Evolutionary conservation across 2,329 filamentous ascomycete species (phyloP).

Genomic region (Arthrocladium fulminans): DNA sequence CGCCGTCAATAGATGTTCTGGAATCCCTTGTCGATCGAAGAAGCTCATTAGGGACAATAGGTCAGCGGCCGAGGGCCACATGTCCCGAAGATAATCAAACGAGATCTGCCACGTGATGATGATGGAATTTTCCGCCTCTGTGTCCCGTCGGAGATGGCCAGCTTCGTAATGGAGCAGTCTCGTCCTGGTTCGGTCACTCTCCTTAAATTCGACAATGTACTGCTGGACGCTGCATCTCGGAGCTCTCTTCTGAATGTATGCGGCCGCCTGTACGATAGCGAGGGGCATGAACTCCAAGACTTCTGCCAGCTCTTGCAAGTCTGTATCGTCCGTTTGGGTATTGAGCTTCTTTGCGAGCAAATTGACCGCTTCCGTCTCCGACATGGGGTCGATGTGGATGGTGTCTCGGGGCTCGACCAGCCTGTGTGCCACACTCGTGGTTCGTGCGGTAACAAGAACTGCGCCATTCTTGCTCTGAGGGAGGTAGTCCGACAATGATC

Average conservation of each 20-base stretch:
- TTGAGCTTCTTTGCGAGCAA: no score
- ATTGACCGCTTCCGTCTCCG: no score
- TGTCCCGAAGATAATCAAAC: constrained; percentile 25
- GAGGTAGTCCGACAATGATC: constrained; percentile 14
- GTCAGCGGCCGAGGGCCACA: constrained; percentile 15
- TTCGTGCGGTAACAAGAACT: constrained; percentile 28
- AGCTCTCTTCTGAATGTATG: no score
- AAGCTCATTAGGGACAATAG: constrained; percentile 19
- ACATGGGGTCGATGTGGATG: constrained; percentile 18
- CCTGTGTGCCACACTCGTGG: constrained; percentile 14
- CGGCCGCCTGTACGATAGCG: constrained; percentile 25
- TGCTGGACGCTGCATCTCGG: no score
- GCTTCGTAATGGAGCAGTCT: no score
- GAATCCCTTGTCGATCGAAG: constrained; percentile 18
- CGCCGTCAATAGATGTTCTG: no score
- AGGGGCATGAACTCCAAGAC: constrained; percentile 26
- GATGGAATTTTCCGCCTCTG: no score
- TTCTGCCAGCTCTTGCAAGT: constrained; percentile 15
- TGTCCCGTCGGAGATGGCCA: no score
- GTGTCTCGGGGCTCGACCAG: constrained; percentile 19
- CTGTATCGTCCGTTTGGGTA: constrained; percentile 13
- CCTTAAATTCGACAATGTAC: no score
- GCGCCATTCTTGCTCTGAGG: constrained; percentile 15
- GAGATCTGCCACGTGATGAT: constrained; percentile 29
- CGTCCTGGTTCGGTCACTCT: no score